phyloP scores from a whole-genome alignment of 1,139 yeast species.

The Protomyces lactucae-debilis region DNA sequence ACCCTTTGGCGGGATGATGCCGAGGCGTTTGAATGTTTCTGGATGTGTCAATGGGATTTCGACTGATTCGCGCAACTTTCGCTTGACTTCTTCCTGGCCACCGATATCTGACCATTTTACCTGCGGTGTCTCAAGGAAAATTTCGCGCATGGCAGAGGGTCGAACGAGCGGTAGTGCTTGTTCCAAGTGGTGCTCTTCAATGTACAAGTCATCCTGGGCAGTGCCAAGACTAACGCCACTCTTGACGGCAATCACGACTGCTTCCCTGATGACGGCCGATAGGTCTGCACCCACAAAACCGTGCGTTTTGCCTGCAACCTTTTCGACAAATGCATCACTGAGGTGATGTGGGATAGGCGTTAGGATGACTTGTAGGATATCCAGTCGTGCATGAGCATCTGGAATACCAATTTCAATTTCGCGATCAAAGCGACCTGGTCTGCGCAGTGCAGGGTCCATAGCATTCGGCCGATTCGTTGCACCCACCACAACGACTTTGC shows the following conservation, averaged over 20 bases:
- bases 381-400: slow-evolving; percentile 89
- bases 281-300: slow-evolving; percentile 98
- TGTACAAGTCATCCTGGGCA: slow-evolving; percentile 42
- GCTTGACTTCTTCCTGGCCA: slow-evolving; percentile 80
- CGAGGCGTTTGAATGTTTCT: slow-evolving; percentile 66
- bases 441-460: slow-evolving; percentile 77
- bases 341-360: slow-evolving; percentile 61
- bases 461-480: slow-evolving; percentile 78
- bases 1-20: slow-evolving; percentile 89
- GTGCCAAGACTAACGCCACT: slow-evolving; percentile 47
- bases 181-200: slow-evolving; percentile 53
- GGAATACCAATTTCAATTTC: slow-evolving; percentile 98
- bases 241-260: slow-evolving; percentile 77
- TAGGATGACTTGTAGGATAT: slow-evolving; percentile 65
- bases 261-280: slow-evolving; percentile 78
- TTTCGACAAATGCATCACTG: slow-evolving; percentile 49
- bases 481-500: slow-evolving; percentile 67
- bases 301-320: slow-evolving; percentile 73
- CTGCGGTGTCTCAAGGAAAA: slow-evolving; percentile 83
- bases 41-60: slow-evolving; percentile 86
- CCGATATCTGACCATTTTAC: slow-evolving; percentile 94
- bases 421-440: slow-evolving; percentile 92
- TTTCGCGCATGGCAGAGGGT: slow-evolving; percentile 97
- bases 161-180: slow-evolving; percentile 69
- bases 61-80: slow-evolving; percentile 78